A percentile compares a stretch with the other conserved stretches of the same genome.
These are phyloP conservation scores for Spongiforma sp. DNA, from an alignment of 1,284 basidiomycete species.

Conservation along the genomic window DNA sequence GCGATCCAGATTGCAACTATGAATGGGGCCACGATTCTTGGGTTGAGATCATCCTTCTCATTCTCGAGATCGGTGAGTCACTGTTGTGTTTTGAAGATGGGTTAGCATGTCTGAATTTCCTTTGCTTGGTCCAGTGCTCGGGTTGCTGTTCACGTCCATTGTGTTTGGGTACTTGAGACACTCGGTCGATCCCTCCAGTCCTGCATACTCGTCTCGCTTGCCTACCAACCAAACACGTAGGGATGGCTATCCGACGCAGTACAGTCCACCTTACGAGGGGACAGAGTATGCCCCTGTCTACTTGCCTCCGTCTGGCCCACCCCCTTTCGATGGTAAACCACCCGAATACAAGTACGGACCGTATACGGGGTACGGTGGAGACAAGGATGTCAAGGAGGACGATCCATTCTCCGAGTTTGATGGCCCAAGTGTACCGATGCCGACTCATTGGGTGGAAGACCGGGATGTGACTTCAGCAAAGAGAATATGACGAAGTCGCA, in stretches of 20 bases:
- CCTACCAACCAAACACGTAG: slow-evolving; percentile 34
- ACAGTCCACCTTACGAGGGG: slow-evolving; percentile 46
- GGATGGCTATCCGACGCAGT: slow-evolving; percentile 41
- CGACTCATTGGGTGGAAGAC: slow-evolving; percentile 41
- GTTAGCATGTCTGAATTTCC: background rate
- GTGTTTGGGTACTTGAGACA: slow-evolving; percentile 76
- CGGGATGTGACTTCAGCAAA: slow-evolving; percentile 24
- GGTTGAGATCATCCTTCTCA: slow-evolving; percentile 28
- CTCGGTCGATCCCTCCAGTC: slow-evolving; percentile 61
- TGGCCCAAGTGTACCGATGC: slow-evolving; percentile 38
- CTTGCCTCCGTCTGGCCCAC: slow-evolving; percentile 32
- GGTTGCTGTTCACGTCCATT: slow-evolving; percentile 62
- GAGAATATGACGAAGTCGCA: slow-evolving; percentile 10
- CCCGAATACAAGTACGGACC: slow-evolving; percentile 34
- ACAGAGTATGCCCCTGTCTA: slow-evolving; percentile 34
- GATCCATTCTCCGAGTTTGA: slow-evolving; percentile 39
- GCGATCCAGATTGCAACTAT: slow-evolving; percentile 42
- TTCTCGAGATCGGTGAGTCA: slow-evolving; percentile 34
- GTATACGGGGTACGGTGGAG: slow-evolving; percentile 17
- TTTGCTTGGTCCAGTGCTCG: slow-evolving; percentile 44
- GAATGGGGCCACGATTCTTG: slow-evolving; percentile 36
- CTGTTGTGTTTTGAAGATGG: background rate
- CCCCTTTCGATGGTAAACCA: slow-evolving; percentile 31
- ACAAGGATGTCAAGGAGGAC: slow-evolving; percentile 31
- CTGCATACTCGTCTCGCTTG: slow-evolving; percentile 41